These are phyloP conservation scores for Crotalaria pallida DNA, from an alignment of 306 rosid species.

Conservation along the genomic window DNA sequence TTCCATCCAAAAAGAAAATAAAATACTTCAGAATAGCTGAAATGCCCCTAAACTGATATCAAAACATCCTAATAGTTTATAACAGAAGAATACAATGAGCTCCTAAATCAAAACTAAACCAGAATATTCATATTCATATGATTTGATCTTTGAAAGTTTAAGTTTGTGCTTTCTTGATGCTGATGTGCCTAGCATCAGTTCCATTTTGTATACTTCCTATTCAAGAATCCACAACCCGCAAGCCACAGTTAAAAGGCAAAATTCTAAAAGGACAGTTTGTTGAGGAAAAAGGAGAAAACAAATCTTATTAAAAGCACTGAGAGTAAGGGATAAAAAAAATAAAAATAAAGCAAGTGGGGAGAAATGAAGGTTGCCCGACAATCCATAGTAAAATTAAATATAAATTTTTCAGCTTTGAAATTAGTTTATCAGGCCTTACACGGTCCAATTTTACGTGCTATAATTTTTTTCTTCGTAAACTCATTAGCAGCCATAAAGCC, in stretches of 20 bases:
- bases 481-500: neutral
- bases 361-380: neutral
- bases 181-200: neutral
- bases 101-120: neutral
- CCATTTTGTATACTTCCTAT: neutral
- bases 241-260: neutral
- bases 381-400: neutral
- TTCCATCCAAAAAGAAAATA: neutral
- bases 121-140: neutral
- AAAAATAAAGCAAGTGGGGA: neutral
- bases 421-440: neutral
- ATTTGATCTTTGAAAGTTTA: neutral
- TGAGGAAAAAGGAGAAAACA: neutral
- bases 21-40: neutral
- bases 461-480: neutral
- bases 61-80: neutral
- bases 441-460: neutral
- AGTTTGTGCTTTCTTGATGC: neutral
- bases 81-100: neutral
- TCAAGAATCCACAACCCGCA: neutral
- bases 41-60: neutral
- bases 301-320: neutral
- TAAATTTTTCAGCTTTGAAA: neutral
- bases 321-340: too few relatives aligned
- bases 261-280: neutral